Evolutionary conservation across 257 asterid species (phyloP).

Genomic region (Plectranthus barbatus): DNA sequence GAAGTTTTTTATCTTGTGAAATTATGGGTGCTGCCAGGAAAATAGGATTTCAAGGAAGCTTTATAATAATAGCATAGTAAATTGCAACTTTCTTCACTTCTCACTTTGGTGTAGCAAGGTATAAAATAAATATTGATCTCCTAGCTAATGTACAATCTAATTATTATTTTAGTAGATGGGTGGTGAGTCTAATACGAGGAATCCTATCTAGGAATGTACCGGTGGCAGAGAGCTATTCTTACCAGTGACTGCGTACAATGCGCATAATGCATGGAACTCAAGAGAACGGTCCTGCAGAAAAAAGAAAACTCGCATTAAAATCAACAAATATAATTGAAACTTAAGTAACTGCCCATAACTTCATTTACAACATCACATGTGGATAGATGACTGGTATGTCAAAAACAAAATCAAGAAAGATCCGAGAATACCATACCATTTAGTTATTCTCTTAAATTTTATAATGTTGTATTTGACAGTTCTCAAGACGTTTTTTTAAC

Average conservation of each 20-base stretch:
- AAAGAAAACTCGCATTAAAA: conserved; percentile 6
- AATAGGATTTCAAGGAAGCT: no score
- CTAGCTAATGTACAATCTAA: no score
- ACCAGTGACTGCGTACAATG: conserved; percentile 95
- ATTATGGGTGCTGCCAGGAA: no score
- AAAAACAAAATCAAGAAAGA: conserved; percentile 1
- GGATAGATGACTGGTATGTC: not conserved
- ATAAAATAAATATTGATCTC: no score
- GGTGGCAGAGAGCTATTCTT: conserved; percentile 16
- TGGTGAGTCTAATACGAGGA: not conserved
- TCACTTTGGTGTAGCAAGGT: no score
- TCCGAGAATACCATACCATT: not conserved
- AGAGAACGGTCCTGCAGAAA: conserved; percentile 83
- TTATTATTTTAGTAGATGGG: not conserved
- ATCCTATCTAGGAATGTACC: not conserved
- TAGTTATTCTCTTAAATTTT: not conserved
- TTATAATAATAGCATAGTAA: no score
- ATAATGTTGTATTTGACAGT: not conserved
- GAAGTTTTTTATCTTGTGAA: no score
- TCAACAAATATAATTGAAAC: not conserved
- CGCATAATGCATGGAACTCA: conserved; percentile 83
- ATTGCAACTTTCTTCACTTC: no score
- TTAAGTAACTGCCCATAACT: not conserved
- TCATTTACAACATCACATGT: not conserved
- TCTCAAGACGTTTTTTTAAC: not conserved